Conservation (phyloP, 495 filamentous ascomycete species). For the Aspergillus leporis region DNA sequence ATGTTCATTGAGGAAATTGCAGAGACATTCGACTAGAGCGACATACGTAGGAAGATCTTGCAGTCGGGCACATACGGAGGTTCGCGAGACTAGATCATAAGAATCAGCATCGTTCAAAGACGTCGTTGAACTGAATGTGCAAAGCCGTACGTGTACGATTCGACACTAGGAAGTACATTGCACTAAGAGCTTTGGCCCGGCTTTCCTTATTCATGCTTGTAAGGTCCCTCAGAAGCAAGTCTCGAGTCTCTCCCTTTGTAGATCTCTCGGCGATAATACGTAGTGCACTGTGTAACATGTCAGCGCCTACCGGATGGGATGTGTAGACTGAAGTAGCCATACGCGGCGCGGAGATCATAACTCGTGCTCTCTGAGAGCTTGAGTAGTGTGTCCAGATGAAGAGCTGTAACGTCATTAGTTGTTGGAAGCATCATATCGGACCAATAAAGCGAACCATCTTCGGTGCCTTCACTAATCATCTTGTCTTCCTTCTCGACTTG, state of each 20-base stretch:
- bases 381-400: constrained; percentile 52
- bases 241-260: constrained; percentile 41
- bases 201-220: constrained; percentile 34
- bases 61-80: constrained; percentile 39
- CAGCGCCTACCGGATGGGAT: constrained; percentile 6
- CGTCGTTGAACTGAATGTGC: background rate
- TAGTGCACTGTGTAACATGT: constrained; percentile 35
- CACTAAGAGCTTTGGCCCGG: constrained; percentile 41
- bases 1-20: constrained; percentile 48
- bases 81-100: constrained; percentile 34
- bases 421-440: background rate
- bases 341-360: constrained; percentile 53
- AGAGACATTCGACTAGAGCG: constrained; percentile 49
- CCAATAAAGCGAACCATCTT: constrained; percentile 38
- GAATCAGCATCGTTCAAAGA: constrained; percentile 14
- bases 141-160: constrained; percentile 42
- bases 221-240: constrained; percentile 44
- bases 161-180: constrained; percentile 46
- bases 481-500: constrained; percentile 46
- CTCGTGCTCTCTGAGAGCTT: constrained; percentile 51
- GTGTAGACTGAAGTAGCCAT: constrained; percentile 21
- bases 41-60: constrained; percentile 40
- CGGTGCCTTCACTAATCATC: constrained; percentile 48
- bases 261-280: constrained; percentile 52
- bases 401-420: constrained; percentile 28